Conservation (phyloP, 1,284 basidiomycete genomes). For the Ganoderma boninense region DNA sequence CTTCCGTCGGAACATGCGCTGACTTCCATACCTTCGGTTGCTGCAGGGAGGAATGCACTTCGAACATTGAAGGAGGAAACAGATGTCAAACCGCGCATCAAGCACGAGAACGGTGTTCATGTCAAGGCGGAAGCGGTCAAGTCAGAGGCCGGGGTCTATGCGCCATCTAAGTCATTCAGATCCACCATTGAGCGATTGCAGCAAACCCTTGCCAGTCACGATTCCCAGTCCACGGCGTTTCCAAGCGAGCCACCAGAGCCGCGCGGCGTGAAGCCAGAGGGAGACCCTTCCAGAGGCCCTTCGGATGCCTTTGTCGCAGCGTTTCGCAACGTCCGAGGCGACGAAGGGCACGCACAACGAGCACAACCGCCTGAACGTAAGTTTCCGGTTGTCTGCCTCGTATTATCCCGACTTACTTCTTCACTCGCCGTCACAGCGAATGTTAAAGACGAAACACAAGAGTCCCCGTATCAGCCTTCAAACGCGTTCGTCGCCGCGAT, state of each 20-base stretch:
- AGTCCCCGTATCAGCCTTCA: slow-evolving; percentile 2
- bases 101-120: slow-evolving; percentile 14
- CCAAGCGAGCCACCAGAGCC: slow-evolving; percentile 3
- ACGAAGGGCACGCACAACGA: not conserved
- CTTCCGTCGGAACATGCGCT: not conserved
- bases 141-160: slow-evolving; percentile 15
- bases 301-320: slow-evolving; percentile 6
- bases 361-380: not conserved
- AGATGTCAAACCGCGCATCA: slow-evolving; percentile 13
- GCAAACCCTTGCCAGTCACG: not conserved
- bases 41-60: not conserved
- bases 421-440: not conserved
- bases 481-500: not conserved
- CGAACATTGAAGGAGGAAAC: slow-evolving; percentile 3
- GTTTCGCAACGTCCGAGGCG: slow-evolving; percentile 2
- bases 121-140: slow-evolving; percentile 20
- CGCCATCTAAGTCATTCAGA: slow-evolving; percentile 24
- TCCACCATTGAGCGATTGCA: slow-evolving; percentile 17
- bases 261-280: slow-evolving; percentile 5
- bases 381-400: no score
- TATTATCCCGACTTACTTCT: not conserved
- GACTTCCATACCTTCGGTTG: not conserved
- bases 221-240: not conserved
- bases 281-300: slow-evolving; percentile 6
- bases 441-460: slow-evolving; percentile 1